Percentiles rank a stretch among this genome's conserved stretches.
phyloP scores from a whole-genome alignment of 1,284 basidiomycete species.

The Schizopora paradoxa region DNA sequence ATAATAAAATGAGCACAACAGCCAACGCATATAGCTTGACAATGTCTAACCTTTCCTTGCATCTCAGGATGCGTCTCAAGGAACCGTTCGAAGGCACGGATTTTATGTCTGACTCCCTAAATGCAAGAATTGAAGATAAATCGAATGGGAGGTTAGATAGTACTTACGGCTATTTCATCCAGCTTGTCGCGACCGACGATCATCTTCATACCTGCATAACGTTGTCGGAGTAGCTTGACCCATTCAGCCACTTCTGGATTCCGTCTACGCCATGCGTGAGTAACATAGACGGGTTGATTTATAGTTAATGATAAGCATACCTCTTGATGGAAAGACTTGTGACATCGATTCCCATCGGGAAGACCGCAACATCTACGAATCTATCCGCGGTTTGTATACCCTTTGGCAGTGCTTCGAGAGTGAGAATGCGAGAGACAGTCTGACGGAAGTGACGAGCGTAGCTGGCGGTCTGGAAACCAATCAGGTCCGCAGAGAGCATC shows the following conservation, averaged over 20 bases:
- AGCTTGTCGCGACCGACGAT: constrained; percentile 87
- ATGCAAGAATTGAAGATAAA: constrained; percentile 4
- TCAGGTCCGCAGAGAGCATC: constrained; percentile 66
- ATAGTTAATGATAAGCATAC: constrained; percentile 33
- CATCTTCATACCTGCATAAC: constrained; percentile 80
- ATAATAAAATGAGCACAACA: background rate
- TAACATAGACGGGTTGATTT: background rate
- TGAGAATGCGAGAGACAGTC: constrained; percentile 77
- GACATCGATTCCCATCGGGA: constrained; percentile 89
- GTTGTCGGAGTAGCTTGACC: constrained; percentile 69
- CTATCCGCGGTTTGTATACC: constrained; percentile 63
- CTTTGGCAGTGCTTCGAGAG: constrained; percentile 78
- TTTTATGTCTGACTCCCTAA: constrained; percentile 75
- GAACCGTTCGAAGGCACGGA: constrained; percentile 81
- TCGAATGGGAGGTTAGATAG: no score
- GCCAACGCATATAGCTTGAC: no score
- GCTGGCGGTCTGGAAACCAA: constrained; percentile 85
- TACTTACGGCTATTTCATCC: constrained; percentile 70
- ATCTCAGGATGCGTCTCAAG: constrained; percentile 74
- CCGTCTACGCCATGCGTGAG: constrained; percentile 34
- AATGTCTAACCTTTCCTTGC: constrained; percentile 54
- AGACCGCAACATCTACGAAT: constrained; percentile 82
- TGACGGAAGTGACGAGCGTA: constrained; percentile 76
- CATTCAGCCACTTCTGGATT: constrained; percentile 80
- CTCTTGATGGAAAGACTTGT: constrained; percentile 61